phyloP scores from a whole-genome alignment of 176 grass and related monocot genomes.

The Lolium perenne region DNA sequence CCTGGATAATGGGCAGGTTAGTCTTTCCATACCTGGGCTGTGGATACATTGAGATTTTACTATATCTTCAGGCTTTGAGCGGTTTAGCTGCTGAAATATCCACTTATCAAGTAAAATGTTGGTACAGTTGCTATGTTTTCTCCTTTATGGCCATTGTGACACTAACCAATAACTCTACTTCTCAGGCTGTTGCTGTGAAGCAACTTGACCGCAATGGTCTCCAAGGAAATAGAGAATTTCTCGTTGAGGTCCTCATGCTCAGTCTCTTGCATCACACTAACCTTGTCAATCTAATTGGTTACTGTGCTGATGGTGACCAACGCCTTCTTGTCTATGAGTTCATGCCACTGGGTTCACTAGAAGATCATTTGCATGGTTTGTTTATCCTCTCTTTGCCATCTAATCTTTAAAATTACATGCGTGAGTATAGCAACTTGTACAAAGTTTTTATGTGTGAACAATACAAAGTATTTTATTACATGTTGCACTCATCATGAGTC shows the following conservation, averaged over 20 bases:
- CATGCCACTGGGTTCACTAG: conserved; percentile 93
- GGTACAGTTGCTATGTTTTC: too few species aligned
- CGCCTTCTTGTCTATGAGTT: conserved; percentile 95
- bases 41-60: conserved; percentile 16
- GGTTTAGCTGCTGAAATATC: conserved; percentile 14
- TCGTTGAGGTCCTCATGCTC: conserved; percentile 94
- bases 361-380: conserved; percentile 94
- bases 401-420: conserved; percentile 35
- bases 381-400: conserved; percentile 44
- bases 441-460: neutral
- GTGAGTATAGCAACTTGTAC: conserved; percentile 8
- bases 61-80: conserved; percentile 20
- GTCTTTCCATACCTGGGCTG: neutral
- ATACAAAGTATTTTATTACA: conserved; percentile 8
- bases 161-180: conserved; percentile 38
- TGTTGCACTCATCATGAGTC: conserved; percentile 4
- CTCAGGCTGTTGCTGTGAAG: conserved; percentile 86
- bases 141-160: too few species aligned
- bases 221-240: conserved; percentile 94
- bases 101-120: conserved; percentile 33
- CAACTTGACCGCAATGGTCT: conserved; percentile 89
- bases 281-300: conserved; percentile 87
- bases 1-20: conserved; percentile 82
- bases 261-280: conserved; percentile 88
- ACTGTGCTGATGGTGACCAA: conserved; percentile 93